phyloP scores from a whole-genome alignment of 768 basidiomycete genomes.

The Tulasnella sp. region DNA sequence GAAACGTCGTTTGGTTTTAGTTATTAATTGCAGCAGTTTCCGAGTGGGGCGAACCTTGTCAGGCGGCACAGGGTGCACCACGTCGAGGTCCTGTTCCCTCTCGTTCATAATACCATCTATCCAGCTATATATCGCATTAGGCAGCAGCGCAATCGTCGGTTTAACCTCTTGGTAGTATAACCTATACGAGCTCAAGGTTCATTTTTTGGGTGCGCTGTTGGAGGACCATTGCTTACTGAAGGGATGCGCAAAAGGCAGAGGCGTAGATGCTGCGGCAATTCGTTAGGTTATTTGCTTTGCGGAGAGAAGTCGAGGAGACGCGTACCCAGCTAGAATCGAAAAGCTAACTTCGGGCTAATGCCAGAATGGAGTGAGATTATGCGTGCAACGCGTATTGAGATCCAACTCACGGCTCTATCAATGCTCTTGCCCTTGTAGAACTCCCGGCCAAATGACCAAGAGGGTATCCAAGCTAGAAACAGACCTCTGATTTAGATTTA shows the following conservation, averaged over 20 bases:
- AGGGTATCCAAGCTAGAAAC: conserved; percentile 35
- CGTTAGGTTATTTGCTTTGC: neutral
- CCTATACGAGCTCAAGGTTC: conserved; percentile 24
- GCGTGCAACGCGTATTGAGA: neutral
- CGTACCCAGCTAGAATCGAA: conserved; percentile 34
- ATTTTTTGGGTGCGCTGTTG: neutral
- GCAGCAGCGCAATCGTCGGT: conserved; percentile 32
- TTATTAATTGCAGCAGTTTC: neutral
- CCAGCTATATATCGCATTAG: conserved; percentile 25
- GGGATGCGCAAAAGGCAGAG: conserved; percentile 36
- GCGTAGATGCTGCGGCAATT: conserved; percentile 32
- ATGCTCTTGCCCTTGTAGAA: conserved; percentile 34
- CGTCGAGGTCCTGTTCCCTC: conserved; percentile 31
- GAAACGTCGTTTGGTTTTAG: neutral
- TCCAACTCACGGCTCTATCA: conserved; percentile 28
- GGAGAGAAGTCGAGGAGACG: neutral
- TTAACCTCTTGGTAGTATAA: conserved; percentile 36
- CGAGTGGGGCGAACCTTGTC: conserved; percentile 28
- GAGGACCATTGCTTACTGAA: conserved; percentile 27
- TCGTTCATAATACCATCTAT: conserved; percentile 29
- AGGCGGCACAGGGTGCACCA: conserved; percentile 36
- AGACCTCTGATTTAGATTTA: neutral
- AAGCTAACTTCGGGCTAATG: conserved; percentile 36
- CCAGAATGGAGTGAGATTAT: neutral
- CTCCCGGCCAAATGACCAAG: conserved; percentile 35